phyloP scores from a whole-genome alignment of 148 eudicot species.

The Rheum nobile region DNA sequence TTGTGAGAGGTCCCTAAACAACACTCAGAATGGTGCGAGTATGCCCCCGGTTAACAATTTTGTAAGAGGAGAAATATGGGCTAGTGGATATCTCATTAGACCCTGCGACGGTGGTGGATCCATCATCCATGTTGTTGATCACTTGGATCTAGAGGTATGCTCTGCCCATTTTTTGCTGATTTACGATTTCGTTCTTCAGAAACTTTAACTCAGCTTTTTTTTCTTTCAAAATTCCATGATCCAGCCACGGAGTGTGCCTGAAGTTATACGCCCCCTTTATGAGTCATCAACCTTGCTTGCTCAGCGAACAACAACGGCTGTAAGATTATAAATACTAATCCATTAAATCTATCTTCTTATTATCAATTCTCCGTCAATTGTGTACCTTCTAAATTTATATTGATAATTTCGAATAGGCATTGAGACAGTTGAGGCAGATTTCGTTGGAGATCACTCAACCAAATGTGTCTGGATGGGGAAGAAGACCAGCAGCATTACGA shows the following conservation, averaged over 20 bases:
- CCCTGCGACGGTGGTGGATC: constrained; percentile 97
- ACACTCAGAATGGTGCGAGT: constrained; percentile 86
- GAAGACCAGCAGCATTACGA: constrained; percentile 86
- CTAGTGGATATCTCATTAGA: constrained; percentile 86
- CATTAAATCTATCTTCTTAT: too few relatives aligned
- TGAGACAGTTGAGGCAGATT: constrained; percentile 78
- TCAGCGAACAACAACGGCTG: constrained; percentile 84
- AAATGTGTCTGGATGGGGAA: constrained; percentile 62
- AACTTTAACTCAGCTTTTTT: neutral
- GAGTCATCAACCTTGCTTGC: constrained; percentile 83
- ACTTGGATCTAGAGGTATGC: constrained; percentile 70
- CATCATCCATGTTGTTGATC: constrained; percentile 83
- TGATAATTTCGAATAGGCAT: constrained; percentile 30
- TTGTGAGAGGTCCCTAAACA: constrained; percentile 82
- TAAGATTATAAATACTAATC: constrained; percentile 13
- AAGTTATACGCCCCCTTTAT: constrained; percentile 81
- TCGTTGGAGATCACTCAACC: constrained; percentile 83
- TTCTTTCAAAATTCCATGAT: constrained; percentile 15
- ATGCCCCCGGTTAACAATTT: constrained; percentile 75
- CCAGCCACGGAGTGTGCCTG: constrained; percentile 92
- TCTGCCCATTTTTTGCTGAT: neutral
- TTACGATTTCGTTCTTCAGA: neutral
- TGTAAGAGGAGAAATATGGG: constrained; percentile 75
- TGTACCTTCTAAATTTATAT: neutral
- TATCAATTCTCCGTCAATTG: neutral